These are phyloP conservation scores for Fomitopsis palustris DNA, from an alignment of 1,284 basidiomycete species.

Conservation along the genomic window DNA sequence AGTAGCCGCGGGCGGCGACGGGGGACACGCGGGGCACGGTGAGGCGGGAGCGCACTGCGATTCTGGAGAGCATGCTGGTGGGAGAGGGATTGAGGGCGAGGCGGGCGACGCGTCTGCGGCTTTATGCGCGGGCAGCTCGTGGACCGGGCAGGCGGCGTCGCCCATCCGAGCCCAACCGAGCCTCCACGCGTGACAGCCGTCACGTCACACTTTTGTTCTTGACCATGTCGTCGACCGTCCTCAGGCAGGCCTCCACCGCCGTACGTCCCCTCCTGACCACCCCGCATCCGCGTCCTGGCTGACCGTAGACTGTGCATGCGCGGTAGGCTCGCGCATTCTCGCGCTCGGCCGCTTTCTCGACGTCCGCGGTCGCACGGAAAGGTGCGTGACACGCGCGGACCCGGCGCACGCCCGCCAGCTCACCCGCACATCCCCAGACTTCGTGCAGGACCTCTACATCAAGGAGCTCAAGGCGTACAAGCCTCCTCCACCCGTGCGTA, in stretches of 20 bases:
- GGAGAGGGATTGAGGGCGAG: slow-evolving; percentile 8
- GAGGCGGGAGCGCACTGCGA: slow-evolving; percentile 38
- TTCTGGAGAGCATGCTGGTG: slow-evolving; percentile 44
- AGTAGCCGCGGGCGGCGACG: slow-evolving; percentile 31
- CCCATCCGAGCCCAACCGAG: slow-evolving; percentile 27
- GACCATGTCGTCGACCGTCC: slow-evolving; percentile 53
- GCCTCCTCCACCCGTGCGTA: slow-evolving; percentile 50
- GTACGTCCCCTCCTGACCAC: slow-evolving; percentile 33
- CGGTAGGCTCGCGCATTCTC: slow-evolving; percentile 33
- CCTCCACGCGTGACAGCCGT: slow-evolving; percentile 17
- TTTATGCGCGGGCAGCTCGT: slow-evolving; percentile 4
- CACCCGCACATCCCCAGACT: slow-evolving; percentile 48
- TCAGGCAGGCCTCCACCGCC: slow-evolving; percentile 52
- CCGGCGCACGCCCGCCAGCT: slow-evolving; percentile 8
- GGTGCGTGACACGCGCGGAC: slow-evolving; percentile 41
- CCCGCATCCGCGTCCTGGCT: neutral
- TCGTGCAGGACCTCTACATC: slow-evolving; percentile 91
- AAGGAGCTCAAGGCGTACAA: slow-evolving; percentile 91
- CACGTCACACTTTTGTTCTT: slow-evolving; percentile 32
- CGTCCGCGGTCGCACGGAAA: slow-evolving; percentile 64
- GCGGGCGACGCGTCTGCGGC: neutral
- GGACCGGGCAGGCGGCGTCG: slow-evolving; percentile 10
- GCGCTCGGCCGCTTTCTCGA: slow-evolving; percentile 55
- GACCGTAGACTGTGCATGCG: no score
- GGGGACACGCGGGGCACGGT: slow-evolving; percentile 34